Conservation (phyloP, 2,329 filamentous ascomycete genomes). For the Coniochaeta sp. region DNA sequence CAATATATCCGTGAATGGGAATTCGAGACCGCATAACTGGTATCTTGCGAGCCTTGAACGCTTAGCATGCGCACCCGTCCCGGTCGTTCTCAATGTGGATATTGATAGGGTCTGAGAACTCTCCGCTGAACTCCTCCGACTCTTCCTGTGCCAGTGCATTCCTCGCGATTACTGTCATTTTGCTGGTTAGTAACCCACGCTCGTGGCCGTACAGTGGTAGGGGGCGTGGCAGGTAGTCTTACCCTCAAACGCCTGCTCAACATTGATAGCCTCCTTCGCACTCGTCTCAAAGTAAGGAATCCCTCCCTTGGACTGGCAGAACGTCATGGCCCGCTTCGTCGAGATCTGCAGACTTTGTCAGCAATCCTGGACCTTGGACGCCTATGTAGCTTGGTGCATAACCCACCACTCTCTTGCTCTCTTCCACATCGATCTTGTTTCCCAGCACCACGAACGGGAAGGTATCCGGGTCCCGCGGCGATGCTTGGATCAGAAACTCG, state of each 20-base stretch:
- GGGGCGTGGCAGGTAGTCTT: conserved; percentile 17
- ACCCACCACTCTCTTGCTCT: conserved; percentile 85
- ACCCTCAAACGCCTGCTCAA: conserved; percentile 74
- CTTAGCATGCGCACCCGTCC: conserved; percentile 86
- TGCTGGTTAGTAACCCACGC: conserved; percentile 6
- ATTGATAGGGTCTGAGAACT: conserved; percentile 97
- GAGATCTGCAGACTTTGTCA: conserved; percentile 56
- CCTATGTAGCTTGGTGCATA: not conserved
- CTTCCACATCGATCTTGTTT: conserved; percentile 98
- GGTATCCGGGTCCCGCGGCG: conserved; percentile 89
- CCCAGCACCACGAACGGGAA: conserved; percentile 97
- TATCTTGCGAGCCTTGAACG: not conserved
- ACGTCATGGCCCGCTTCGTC: conserved; percentile 91
- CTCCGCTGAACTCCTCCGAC: conserved; percentile 93
- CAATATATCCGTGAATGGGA: not conserved
- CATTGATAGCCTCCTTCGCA: conserved; percentile 97
- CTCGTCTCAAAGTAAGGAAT: conserved; percentile 99
- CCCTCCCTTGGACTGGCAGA: conserved; percentile 93
- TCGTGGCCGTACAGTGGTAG: conserved; percentile 4
- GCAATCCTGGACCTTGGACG: not conserved
- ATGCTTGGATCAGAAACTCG: conserved; percentile 96
- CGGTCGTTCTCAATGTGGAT: conserved; percentile 93
- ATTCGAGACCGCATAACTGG: not conserved
- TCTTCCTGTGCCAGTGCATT: conserved; percentile 96
- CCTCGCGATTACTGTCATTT: conserved; percentile 72